Evolutionary conservation across 225 moss, liverwort and hornwort genomes (phyloP).

Genomic region (Climacium dendroides): DNA sequence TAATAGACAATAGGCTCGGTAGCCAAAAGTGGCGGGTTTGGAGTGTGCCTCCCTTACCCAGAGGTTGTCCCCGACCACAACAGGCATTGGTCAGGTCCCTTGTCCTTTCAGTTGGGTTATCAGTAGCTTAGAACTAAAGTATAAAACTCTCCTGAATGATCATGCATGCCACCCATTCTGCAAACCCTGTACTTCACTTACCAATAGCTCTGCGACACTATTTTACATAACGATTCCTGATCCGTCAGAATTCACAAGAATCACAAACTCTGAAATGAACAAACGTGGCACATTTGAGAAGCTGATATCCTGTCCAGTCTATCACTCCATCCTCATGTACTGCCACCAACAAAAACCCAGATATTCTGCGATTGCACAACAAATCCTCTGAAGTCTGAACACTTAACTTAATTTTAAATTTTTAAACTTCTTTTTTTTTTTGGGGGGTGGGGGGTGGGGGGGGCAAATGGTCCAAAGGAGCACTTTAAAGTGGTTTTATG

Average conservation of each 20-base stretch:
- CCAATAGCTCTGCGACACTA: not conserved
- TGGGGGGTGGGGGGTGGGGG: too few species aligned
- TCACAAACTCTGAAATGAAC: not conserved
- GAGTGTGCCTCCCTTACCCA: too few species aligned
- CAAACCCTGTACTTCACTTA: not conserved
- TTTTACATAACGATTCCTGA: not conserved
- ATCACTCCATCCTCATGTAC: not conserved
- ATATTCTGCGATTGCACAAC: not conserved
- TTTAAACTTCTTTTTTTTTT: too few species aligned
- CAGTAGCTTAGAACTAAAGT: not conserved
- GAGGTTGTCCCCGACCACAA: too few species aligned
- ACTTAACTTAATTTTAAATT: not conserved
- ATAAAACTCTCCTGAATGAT: not conserved
- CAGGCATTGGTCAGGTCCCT: rapidly evolving
- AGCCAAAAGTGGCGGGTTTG: too few species aligned
- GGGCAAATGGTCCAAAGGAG: not conserved
- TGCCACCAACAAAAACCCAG: not conserved
- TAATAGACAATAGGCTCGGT: too few species aligned
- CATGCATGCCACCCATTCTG: not conserved
- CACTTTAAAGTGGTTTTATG: not conserved
- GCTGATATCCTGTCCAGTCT: not conserved
- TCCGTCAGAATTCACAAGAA: too few species aligned
- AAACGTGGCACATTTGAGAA: rapidly evolving
- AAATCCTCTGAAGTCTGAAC: not conserved
- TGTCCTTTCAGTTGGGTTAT: not conserved